phyloP scores from a whole-genome alignment of 345 rosid genomes.

The Geranium rotundifolium region DNA sequence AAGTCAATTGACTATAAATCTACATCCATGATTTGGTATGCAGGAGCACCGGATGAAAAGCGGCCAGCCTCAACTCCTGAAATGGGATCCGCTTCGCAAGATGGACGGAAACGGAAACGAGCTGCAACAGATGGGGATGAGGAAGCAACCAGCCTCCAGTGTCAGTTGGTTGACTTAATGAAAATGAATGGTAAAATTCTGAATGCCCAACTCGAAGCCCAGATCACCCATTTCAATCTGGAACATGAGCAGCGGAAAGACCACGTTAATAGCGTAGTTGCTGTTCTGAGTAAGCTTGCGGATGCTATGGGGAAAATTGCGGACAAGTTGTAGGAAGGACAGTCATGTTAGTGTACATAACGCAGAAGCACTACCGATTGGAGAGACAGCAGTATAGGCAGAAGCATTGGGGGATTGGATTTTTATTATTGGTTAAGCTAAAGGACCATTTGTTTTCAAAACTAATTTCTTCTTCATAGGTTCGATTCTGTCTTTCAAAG shows the following conservation, averaged over 20 bases:
- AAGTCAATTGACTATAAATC: background rate
- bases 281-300: constrained; percentile 79
- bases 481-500: too few species aligned
- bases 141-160: constrained; percentile 29
- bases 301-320: constrained; percentile 82
- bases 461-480: background rate
- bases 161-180: constrained; percentile 45
- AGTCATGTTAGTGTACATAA: constrained; percentile 23
- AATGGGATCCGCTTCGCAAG: constrained; percentile 49
- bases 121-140: constrained; percentile 23
- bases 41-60: constrained; percentile 48
- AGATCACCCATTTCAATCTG: constrained; percentile 49
- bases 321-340: constrained; percentile 49
- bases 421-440: background rate
- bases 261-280: constrained; percentile 52
- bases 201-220: constrained; percentile 74
- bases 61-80: constrained; percentile 30
- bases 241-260: constrained; percentile 84
- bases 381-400: background rate
- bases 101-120: constrained; percentile 65
- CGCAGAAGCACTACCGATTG: background rate
- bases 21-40: constrained; percentile 8
- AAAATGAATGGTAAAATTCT: constrained; percentile 72
- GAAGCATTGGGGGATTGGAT: background rate
- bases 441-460: background rate